Evolutionary conservation across 495 filamentous ascomycete genomes (phyloP).

Genomic region (Hypoxylon lenormandii): DNA sequence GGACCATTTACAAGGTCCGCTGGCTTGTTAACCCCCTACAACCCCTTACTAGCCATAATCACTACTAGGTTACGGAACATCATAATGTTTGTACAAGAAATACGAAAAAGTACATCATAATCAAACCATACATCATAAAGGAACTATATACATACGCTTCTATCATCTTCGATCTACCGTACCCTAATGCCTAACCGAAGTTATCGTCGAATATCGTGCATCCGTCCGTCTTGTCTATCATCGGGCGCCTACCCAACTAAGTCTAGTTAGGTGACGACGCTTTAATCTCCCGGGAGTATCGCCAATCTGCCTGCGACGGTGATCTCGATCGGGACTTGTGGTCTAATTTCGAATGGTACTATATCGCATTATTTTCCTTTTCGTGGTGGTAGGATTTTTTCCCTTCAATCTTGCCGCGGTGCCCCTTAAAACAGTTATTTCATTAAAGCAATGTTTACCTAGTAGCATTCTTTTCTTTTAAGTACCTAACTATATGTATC

Average conservation of each 20-base stretch:
- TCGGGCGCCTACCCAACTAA: constrained; percentile 21
- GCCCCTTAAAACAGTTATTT: constrained; percentile 45
- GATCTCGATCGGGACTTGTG: constrained; percentile 44
- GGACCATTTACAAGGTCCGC: constrained; percentile 5
- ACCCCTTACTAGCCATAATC: constrained; percentile 1
- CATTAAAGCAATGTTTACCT: constrained; percentile 35
- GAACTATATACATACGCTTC: no score
- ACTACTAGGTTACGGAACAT: background rate
- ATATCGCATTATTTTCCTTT: constrained; percentile 5
- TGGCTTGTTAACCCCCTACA: background rate
- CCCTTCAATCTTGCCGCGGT: constrained; percentile 14
- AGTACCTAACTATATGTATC: no score
- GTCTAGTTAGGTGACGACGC: constrained; percentile 42
- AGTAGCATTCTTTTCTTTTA: no score
- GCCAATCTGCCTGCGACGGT: constrained; percentile 38
- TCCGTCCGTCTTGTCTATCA: background rate
- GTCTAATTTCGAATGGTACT: no score
- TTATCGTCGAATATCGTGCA: background rate
- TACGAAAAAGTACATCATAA: constrained; percentile 15
- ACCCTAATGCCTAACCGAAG: no score
- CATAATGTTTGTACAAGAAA: constrained; percentile 26
- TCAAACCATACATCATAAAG: background rate
- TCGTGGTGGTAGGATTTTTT: constrained; percentile 10
- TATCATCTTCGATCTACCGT: no score
- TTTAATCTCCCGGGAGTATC: constrained; percentile 38